Evolutionary conservation across 2,329 filamentous ascomycete species (phyloP), one percentile per base, ranked within the genome.

Genomic region (Paracorniculantispora psalliotae): DNA sequence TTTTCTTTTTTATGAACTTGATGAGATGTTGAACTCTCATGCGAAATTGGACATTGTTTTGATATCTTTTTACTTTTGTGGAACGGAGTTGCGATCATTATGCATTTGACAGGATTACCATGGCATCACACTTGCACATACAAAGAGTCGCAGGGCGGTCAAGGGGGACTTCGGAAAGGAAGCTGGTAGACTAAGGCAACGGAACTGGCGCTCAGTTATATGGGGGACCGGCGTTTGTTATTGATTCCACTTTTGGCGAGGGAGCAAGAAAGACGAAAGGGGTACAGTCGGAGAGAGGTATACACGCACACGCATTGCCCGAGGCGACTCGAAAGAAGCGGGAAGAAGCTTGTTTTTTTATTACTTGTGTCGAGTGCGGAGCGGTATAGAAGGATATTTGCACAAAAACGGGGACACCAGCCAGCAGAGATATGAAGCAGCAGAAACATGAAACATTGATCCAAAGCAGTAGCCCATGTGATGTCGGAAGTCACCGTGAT

Each of bases 361-460:
- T 37, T 52, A 37, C 35, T 52, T 25, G 39, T 46, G 47, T 21
- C 17, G 41, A 52, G 39, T 52, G 48, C 39, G 39, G 30, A 52
- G 56, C 48, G 41, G 56, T 37, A 52, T 59, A 59, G 56, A 59
- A 39, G 56, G 41, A 30, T 59, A 59, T 59, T 59, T 59, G 48
- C 56, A 52, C 26, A 33, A 44, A 30, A 50, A 44, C 43, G 52
- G 39, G 44, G 37, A 44, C 28, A 46, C 44, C 21, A 44, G n/a
- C 19, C 25, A 55, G 33, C 46, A 59, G 58, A 55, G 19, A 59
- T 59, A 59, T 46, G 43, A 59, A 59, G 57, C 19, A 59, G 23
- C 51, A 59, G 46, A 51, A 59, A 59, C 58, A 59, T 48, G 58
- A 56, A 56, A 59, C 44, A 59, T 59, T 56, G 58, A 59, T 59